Evolutionary conservation across 257 asterid genomes (phyloP).

Genomic region (Plantago elongata): DNA sequence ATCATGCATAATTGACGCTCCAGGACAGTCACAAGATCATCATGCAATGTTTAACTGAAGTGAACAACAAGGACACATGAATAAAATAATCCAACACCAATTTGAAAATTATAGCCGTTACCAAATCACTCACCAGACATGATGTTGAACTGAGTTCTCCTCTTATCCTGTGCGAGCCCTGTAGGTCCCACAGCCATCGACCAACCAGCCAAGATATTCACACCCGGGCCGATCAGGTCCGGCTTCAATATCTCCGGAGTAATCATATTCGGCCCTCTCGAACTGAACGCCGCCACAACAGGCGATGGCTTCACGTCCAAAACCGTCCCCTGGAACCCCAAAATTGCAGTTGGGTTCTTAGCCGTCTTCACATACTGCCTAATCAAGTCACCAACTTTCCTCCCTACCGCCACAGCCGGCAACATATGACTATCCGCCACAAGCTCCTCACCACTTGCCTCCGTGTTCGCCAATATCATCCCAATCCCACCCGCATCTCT

Average conservation of each 20-base stretch:
- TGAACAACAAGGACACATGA: background rate
- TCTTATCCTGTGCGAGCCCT: conserved; percentile 35
- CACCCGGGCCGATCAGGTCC: conserved; percentile 65
- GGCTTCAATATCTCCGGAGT: conserved; percentile 59
- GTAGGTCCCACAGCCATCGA: conserved; percentile 46
- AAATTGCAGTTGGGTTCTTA: conserved; percentile 32
- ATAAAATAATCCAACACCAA: background rate
- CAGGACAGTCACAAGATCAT: too few species aligned
- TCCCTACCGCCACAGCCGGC: conserved; percentile 55
- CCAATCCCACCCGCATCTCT: conserved; percentile 54
- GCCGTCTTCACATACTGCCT: conserved; percentile 34
- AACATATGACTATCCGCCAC: conserved; percentile 58
- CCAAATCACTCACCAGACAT: conserved; percentile 36
- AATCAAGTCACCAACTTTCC: conserved; percentile 37
- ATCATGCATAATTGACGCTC: too few species aligned
- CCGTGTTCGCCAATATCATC: conserved; percentile 59
- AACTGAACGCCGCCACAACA: conserved; percentile 64
- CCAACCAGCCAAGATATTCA: conserved; percentile 57
- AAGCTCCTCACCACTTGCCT: conserved; percentile 53
- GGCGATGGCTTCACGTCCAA: conserved; percentile 65
- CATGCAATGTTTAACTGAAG: too few species aligned
- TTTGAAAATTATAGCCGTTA: conserved; percentile 22
- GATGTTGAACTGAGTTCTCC: conserved; percentile 47
- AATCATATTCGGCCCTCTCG: conserved; percentile 53
- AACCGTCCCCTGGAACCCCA: conserved; percentile 52